Base-by-base conservation (phyloP, 148 eudicot genomes). In the Rheum nobile region DNA sequence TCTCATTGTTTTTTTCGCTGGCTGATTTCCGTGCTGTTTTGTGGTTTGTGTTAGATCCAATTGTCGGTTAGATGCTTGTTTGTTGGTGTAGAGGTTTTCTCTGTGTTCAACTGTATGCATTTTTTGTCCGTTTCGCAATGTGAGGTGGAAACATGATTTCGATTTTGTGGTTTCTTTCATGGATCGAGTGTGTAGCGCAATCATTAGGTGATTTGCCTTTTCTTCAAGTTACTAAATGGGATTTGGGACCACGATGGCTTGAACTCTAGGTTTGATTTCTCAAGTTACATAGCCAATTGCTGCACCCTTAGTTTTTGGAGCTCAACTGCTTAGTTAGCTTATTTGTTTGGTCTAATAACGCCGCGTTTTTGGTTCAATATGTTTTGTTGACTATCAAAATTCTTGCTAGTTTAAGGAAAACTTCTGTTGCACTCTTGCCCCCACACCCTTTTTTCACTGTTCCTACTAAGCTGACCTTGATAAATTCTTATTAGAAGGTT, bases 171-270 rank as follows among this genome's bases (percentile, higher is more conserved):
- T 65, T 65, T 32, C 41, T 32, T 65, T 65, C 41, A 65, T 65
- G 22, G 41, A 65, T 65, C 70, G 70, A 32, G 41, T 65, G 41
- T 32, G 11, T 65, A 17, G 41, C 70, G 34, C 70, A 32, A 14
- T 65, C 16, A 65, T 32, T 32, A 31, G 70, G 39, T 34, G 70
- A 12, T 65, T 63, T 31, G 70, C 70, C 70, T 32, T 16, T 34
- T 34, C 19, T 32, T 32, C 39, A 32, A 65, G 70, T 17, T 37
- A 65, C 17, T 32, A 65, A 32, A 37, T 37, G 6, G 39, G 39
- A 37, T 37, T 41, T 65, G 70, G 70, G 70, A 65, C 70, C 38
- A 65, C 22, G 41, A 34, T 65, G 38, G 70, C 70, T 65, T 65
- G 39, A 1, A 32, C 6, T 65, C 16, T 32, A 65, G 39, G 37